Evolutionary conservation across 257 asterid species (phyloP), one percentile per base, ranked within the genome.

Genomic region (Lycium barbarum): DNA sequence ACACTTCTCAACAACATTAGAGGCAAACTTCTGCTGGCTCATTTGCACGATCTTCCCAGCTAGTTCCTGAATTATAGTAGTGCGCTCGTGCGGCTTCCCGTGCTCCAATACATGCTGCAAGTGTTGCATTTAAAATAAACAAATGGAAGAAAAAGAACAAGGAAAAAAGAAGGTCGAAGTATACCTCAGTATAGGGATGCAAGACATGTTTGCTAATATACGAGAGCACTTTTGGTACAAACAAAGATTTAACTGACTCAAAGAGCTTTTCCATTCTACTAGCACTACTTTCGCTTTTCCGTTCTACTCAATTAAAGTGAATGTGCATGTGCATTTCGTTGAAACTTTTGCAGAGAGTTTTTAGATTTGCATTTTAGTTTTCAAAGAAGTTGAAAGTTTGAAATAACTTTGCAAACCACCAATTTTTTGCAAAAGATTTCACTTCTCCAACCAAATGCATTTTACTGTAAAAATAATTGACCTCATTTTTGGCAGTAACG

Each of bases 51-150:
- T 87, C 83, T 81, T 87, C 71, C 89, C 89, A 49, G 89, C 89
- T 62, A 87, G 61, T 73, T 87, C 89, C 80, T 84, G 80, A 71
- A 87, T 87, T 5, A 87, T 87, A 13, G 85, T 70, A 59, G 87
- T 68, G 12, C 87, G 85, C 83, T 87, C 88, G 18, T 86, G 84
- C 12, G 86, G 88, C 83, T 83, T 83, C 49, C 88, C 88, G 4
- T 86, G 88, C 86, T 86, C 88, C 84, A 86, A 61, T 11, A 86
- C 92, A 86, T 89, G 92, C 92, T 89, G 84, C 22, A 49, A 79
- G 67, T 40, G 59, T 57, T 43, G 12, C 61, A 67, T 59, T 61
- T 40, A 43, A 58, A 81, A 65, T 43, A 65, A 26, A 81, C 74
- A 59, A 47, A 65, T 6, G 7, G 58, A 61, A 36, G 43, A 43